These are phyloP conservation scores for Noccaea bulbosa DNA, from an alignment of 345 rosid species.

Conservation along the genomic window DNA sequence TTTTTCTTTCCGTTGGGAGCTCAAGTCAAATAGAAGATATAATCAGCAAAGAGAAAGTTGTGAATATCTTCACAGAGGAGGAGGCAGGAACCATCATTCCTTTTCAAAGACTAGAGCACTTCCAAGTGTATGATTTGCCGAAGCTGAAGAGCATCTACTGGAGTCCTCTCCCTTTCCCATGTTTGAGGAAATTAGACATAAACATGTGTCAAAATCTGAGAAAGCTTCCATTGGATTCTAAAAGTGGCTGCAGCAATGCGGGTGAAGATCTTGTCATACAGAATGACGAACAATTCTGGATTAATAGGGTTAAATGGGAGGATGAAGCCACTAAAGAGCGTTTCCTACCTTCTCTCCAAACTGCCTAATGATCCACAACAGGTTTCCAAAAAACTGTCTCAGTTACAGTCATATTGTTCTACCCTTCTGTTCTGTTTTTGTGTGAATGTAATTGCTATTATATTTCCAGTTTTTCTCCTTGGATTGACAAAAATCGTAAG, in stretches of 20 bases:
- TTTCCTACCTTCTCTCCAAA: neutral
- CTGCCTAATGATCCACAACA: no score
- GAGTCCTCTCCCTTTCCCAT: conserved; percentile 26
- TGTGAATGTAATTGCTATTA: no score
- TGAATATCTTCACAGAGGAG: no score
- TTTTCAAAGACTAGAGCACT: conserved; percentile 7
- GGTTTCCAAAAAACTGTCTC: no score
- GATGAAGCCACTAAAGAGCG: neutral
- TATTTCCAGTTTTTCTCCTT: no score
- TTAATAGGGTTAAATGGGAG: neutral
- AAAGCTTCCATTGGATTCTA: conserved; percentile 30
- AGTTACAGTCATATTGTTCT: no score
- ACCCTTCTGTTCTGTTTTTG: no score
- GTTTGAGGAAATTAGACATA: neutral
- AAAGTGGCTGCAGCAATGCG: neutral
- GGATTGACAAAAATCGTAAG: no score
- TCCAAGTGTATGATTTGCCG: neutral
- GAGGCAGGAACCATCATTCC: neutral
- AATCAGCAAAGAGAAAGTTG: neutral
- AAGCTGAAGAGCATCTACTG: conserved; percentile 29
- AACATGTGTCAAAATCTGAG: conserved; percentile 12
- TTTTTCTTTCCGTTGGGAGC: no score
- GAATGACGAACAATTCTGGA: neutral
- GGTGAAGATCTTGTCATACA: neutral
- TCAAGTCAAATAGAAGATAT: no score